Percentiles rank a stretch among this genome's conserved stretches.
These are phyloP conservation scores for Penicillium robsamsonii DNA, from an alignment of 495 filamentous ascomycete genomes.

Conservation along the genomic window DNA sequence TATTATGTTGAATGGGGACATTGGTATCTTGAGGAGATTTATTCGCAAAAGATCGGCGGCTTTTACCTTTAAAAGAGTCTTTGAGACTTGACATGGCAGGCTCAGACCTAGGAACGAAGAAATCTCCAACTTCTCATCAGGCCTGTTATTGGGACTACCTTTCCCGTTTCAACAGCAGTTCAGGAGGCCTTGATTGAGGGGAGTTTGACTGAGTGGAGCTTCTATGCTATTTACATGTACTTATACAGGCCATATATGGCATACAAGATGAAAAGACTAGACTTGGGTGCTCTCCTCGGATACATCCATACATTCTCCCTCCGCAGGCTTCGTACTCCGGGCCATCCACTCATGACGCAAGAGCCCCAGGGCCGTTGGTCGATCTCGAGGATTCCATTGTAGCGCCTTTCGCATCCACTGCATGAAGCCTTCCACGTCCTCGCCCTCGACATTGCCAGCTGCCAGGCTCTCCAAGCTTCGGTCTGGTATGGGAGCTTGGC, in stretches of 20 bases:
- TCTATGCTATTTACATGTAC: background rate
- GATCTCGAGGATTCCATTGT: conserved; percentile 43
- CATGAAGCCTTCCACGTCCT: conserved; percentile 39
- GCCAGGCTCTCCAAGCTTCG: conserved; percentile 15
- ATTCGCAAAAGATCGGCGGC: too few species aligned
- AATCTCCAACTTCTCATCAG: too few species aligned
- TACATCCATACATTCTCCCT: background rate
- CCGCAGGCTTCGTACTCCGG: background rate
- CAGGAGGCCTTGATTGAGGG: background rate
- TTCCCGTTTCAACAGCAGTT: background rate
- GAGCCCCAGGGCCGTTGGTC: conserved; percentile 39
- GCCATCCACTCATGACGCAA: conserved; percentile 41
- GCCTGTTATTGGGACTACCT: too few species aligned
- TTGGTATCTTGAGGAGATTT: too few species aligned
- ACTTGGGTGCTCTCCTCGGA: background rate
- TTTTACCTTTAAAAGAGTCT: too few species aligned
- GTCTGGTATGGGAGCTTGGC: conserved; percentile 16
- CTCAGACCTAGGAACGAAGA: too few species aligned
- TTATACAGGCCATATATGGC: background rate
- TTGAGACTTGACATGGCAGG: too few species aligned
- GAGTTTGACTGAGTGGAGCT: background rate
- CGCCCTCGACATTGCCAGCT: conserved; percentile 17
- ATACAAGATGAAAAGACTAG: background rate
- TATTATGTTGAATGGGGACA: too few species aligned
- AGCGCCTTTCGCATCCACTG: conserved; percentile 38